Conservation (phyloP, 2,329 filamentous ascomycete genomes). For the Colletotrichum phormii region DNA sequence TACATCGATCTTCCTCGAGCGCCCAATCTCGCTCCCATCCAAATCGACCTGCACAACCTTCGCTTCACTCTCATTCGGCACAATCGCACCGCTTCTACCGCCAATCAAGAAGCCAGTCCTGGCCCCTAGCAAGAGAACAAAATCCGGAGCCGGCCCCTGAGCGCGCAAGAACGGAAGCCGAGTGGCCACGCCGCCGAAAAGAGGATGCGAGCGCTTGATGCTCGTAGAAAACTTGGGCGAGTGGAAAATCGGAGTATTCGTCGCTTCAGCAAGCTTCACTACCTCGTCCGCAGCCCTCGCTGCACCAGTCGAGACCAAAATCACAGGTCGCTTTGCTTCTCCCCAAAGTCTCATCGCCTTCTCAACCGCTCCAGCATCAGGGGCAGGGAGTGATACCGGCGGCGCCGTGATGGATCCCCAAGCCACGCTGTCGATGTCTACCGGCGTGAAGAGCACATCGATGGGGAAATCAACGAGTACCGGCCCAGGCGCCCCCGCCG, state of each 20-base stretch:
- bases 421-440: not conserved
- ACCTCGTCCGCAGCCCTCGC: not conserved
- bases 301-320: conserved; percentile 21
- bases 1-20: conserved; percentile 17
- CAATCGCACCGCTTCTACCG: conserved; percentile 7
- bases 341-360: conserved; percentile 1
- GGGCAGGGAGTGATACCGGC: not conserved
- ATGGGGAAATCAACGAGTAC: conserved; percentile 22
- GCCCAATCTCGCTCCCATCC: conserved; percentile 19
- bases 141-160: conserved; percentile 14
- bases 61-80: conserved; percentile 12
- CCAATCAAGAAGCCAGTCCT: conserved; percentile 18
- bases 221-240: conserved; percentile 19
- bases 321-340: not conserved
- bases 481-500: conserved; percentile 18
- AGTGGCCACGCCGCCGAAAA: conserved; percentile 10
- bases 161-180: conserved; percentile 10
- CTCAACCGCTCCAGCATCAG: not conserved
- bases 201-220: not conserved
- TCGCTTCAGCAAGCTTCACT: conserved; percentile 4
- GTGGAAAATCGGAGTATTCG: conserved; percentile 15
- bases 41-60: conserved; percentile 19
- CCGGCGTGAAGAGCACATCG: conserved; percentile 13
- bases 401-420: conserved; percentile 6
- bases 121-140: conserved; percentile 16